phyloP scores from a whole-genome alignment of 2,329 filamentous ascomycete genomes.

The Teratosphaeria nubilosa region DNA sequence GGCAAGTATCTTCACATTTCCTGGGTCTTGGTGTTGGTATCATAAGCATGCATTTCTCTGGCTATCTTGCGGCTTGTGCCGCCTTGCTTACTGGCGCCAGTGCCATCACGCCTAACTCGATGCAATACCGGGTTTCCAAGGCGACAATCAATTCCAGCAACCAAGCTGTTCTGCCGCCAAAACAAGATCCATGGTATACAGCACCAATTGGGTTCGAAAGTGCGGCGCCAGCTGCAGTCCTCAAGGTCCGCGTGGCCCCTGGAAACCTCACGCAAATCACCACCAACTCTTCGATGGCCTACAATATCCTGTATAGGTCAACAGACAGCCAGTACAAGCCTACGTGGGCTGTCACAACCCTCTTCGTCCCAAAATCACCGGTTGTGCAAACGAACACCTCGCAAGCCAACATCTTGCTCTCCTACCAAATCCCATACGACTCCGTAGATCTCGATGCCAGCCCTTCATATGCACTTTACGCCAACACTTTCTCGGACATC shows the following conservation, averaged over 20 bases:
- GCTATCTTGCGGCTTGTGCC: not conserved
- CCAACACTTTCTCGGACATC: conserved; percentile 15
- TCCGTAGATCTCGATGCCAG: conserved; percentile 30
- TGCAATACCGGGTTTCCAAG: not conserved
- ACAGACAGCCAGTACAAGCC: conserved; percentile 17
- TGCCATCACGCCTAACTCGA: not conserved
- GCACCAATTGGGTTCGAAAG: conserved; percentile 20
- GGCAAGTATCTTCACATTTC: not conserved
- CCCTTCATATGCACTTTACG: conserved; percentile 31
- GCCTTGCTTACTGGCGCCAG: not conserved
- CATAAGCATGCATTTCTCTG: not conserved
- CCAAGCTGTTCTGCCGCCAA: conserved; percentile 18
- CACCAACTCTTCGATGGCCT: conserved; percentile 18
- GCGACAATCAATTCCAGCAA: not conserved
- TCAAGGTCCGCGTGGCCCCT: conserved; percentile 23
- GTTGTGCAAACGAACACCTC: conserved; percentile 1
- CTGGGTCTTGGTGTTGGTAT: not conserved
- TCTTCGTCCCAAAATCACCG: conserved; percentile 13
- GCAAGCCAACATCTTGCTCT: conserved; percentile 13
- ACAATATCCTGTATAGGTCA: conserved; percentile 21
- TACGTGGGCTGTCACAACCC: conserved; percentile 20
- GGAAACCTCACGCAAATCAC: conserved; percentile 19
- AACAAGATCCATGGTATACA: conserved; percentile 28
- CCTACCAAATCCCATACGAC: conserved; percentile 25
- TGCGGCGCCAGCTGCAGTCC: conserved; percentile 24